Evolutionary conservation across 1,284 basidiomycete species (phyloP), one percentile per base, ranked within the genome.

Genomic region (Trichosporon ovoides): DNA sequence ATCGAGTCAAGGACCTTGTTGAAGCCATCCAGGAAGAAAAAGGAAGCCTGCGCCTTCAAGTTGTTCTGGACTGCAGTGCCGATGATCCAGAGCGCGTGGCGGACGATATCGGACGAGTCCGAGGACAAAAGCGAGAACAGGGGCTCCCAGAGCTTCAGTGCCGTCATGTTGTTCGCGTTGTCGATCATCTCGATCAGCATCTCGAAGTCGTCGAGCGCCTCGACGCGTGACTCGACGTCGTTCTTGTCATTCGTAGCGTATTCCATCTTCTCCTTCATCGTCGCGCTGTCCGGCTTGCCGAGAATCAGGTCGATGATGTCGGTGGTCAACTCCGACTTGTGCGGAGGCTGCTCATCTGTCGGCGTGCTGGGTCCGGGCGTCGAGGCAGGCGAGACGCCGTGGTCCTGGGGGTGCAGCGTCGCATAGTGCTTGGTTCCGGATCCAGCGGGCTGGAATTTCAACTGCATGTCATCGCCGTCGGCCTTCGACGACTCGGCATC

Each of bases 11-110:
- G 78, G 31, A 95, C 78, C 3, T 77, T 77, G 11, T 85, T 82
- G 11, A 95, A 78, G 0, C 89, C 89, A 49, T 87, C 81, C 31
- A 85, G 78, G 9, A 81, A 75, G 52, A 91, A 81, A 72, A 91
- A 40, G 55, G 24, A 49, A 52, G 84, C 82, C 71, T 98, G 95
- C 0, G 92, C 92, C 55, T 87, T 83, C 5, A 91, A 88, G 68
- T 98, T 98, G 75, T 98, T 98, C 75, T 98, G 94, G 2, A 95
- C 78, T 0, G 95, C 93, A 0, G 95, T 98, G 5, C 95, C 95
- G 18, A 90, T 82, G 9, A 97, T 87, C 95, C 95, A 98, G 12
- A 93, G 80, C 0, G 87, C 85, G 58, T 90, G 86, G 52, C 83
- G 80, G 64, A 85, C 86, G 34, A 97, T 83, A 11, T 80, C 80